Evolutionary conservation across 2,329 filamentous ascomycete species (phyloP).

Genomic region (Penicillium sp.): DNA sequence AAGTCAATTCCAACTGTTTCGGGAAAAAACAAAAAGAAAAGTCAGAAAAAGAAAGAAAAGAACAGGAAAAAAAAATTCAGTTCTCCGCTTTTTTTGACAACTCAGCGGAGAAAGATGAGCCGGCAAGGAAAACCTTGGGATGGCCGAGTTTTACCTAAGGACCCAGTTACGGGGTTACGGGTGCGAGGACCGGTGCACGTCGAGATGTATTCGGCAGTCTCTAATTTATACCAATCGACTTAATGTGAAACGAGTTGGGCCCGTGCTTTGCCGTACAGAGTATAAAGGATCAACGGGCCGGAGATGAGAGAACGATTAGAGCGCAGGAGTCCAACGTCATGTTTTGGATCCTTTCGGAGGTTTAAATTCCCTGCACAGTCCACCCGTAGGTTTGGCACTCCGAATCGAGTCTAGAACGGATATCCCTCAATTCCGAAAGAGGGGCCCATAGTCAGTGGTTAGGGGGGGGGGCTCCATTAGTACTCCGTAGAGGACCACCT

Average conservation of each 20-base stretch:
- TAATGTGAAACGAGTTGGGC: conserved; percentile 33
- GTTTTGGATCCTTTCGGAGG: neutral
- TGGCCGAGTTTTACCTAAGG: no score
- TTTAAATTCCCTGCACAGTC: neutral
- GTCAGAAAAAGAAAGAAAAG: neutral
- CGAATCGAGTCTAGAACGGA: neutral
- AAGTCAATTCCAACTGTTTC: neutral
- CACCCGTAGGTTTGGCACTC: neutral
- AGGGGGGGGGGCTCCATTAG: no score
- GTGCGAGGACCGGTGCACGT: no score
- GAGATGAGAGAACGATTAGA: conserved; percentile 12
- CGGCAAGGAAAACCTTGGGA: no score
- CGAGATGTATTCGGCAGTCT: no score
- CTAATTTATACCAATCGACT: neutral
- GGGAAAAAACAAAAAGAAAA: conserved; percentile 3
- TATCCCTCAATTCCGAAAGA: neutral
- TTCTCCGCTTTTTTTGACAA: conserved; percentile 17
- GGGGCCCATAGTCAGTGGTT: neutral
- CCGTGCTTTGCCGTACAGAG: conserved; percentile 24
- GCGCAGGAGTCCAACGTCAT: neutral
- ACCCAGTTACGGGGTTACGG: no score
- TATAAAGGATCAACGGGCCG: conserved; percentile 7
- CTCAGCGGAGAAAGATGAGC: conserved; percentile 8
- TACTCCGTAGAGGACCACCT: neutral
- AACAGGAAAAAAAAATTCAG: conserved; percentile 8